Evolutionary conservation across 306 rosid genomes (phyloP).

Genomic region (Erythrophleum fordii): DNA sequence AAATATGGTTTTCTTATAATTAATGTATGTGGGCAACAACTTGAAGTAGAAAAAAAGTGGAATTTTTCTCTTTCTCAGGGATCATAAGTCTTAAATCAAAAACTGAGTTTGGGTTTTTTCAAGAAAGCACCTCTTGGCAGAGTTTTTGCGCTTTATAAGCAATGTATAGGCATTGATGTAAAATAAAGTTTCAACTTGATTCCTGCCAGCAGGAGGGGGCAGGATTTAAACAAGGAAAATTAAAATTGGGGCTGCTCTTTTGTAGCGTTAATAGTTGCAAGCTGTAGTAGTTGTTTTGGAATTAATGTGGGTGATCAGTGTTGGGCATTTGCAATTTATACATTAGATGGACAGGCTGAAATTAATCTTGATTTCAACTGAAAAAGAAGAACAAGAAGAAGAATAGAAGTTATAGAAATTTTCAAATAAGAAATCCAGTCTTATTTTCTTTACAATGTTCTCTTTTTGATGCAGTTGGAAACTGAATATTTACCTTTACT

Average conservation of each 20-base stretch:
- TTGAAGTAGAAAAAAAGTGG: neutral
- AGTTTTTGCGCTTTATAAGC: constrained; percentile 1
- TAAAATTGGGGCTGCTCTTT: neutral
- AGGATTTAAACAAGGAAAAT: neutral
- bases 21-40: constrained; percentile 5
- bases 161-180: neutral
- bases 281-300: neutral
- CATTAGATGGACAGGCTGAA: neutral
- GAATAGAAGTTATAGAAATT: neutral
- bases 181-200: neutral
- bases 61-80: neutral
- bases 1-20: neutral
- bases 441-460: neutral
- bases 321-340: neutral
- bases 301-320: neutral
- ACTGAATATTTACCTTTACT: neutral
- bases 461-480: neutral
- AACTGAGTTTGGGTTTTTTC: neutral
- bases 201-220: neutral
- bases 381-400: no score
- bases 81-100: neutral
- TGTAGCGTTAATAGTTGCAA: neutral
- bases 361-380: neutral
- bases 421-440: neutral
- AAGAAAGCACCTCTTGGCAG: neutral